phyloP scores from a whole-genome alignment of 1,284 basidiomycete genomes.

The Phylloboletellus chloephorus region DNA sequence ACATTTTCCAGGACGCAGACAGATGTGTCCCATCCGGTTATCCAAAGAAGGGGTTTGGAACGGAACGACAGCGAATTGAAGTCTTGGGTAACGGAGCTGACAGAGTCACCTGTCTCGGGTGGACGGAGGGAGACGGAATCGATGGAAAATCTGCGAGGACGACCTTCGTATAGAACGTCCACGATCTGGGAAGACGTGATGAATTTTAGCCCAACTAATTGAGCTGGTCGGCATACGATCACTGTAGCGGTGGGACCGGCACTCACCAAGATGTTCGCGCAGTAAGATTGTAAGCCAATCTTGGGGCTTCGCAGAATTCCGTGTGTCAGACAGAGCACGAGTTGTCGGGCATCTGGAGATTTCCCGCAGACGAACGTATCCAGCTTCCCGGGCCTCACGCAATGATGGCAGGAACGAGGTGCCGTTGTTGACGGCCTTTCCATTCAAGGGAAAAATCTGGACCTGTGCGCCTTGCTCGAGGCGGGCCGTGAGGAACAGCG shows the following conservation, averaged over 20 bases:
- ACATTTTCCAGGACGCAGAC: conserved; percentile 43
- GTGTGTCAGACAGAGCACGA: conserved; percentile 3
- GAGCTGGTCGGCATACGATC: conserved; percentile 10
- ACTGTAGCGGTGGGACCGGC: neutral
- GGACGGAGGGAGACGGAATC: conserved; percentile 41
- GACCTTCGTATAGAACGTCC: conserved; percentile 61
- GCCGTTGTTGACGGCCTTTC: conserved; percentile 32
- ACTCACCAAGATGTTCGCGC: conserved; percentile 57
- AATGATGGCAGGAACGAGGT: conserved; percentile 46
- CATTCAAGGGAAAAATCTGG: conserved; percentile 46
- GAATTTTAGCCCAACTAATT: conserved; percentile 69
- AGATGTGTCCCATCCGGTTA: conserved; percentile 56
- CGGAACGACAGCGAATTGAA: conserved; percentile 41
- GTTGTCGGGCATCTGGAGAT: conserved; percentile 21
- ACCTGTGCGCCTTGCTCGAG: conserved; percentile 44
- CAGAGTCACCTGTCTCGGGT: conserved; percentile 23
- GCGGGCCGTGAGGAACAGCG: conserved; percentile 55
- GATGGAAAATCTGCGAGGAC: conserved; percentile 49
- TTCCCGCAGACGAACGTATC: conserved; percentile 49
- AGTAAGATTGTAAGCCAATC: conserved; percentile 66
- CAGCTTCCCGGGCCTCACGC: conserved; percentile 45
- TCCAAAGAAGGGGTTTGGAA: conserved; percentile 44
- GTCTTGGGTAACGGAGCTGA: conserved; percentile 36
- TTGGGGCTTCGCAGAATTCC: conserved; percentile 38
- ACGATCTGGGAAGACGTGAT: conserved; percentile 58